A percentile compares a stretch with the other conserved stretches of the same genome.
phyloP scores from a whole-genome alignment of 768 basidiomycete species.

The Candolleomyces eurysporus region DNA sequence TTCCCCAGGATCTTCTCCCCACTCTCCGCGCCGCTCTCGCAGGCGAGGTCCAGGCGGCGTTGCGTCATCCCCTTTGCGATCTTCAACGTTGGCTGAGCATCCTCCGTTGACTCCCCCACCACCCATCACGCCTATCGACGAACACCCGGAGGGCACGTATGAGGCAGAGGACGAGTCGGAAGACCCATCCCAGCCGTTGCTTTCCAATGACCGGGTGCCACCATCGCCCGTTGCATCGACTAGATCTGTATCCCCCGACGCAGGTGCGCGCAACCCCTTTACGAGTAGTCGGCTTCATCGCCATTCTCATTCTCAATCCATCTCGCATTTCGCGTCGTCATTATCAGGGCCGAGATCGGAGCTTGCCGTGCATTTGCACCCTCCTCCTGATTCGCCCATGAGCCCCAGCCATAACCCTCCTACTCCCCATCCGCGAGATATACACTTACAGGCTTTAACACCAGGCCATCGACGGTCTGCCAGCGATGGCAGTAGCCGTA shows the following conservation, averaged over 20 bases:
- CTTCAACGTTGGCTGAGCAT: constrained; percentile 41
- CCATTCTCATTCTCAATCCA: constrained; percentile 35
- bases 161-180: constrained; percentile 34
- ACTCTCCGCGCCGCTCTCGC: constrained; percentile 51
- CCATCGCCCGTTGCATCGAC: constrained; percentile 45
- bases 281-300: constrained; percentile 66
- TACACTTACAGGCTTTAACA: constrained; percentile 68
- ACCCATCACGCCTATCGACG: constrained; percentile 78
- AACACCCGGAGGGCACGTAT: constrained; percentile 47
- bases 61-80: constrained; percentile 67
- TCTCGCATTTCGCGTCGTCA: constrained; percentile 64
- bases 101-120: constrained; percentile 51
- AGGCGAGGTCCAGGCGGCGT: constrained; percentile 50
- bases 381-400: constrained; percentile 76
- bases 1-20: constrained; percentile 25
- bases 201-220: constrained; percentile 11
- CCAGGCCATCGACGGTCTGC: constrained; percentile 37
- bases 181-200: constrained; percentile 24
- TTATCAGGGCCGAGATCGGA: constrained; percentile 66
- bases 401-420: constrained; percentile 75
- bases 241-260: constrained; percentile 61
- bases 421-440: constrained; percentile 82
- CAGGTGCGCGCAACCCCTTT: constrained; percentile 86
- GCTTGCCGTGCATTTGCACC: constrained; percentile 68
- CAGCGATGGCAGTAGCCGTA: constrained; percentile 27